phyloP scores from a whole-genome alignment of 2,329 filamentous ascomycete genomes.

The Metarhizium rileyi region DNA sequence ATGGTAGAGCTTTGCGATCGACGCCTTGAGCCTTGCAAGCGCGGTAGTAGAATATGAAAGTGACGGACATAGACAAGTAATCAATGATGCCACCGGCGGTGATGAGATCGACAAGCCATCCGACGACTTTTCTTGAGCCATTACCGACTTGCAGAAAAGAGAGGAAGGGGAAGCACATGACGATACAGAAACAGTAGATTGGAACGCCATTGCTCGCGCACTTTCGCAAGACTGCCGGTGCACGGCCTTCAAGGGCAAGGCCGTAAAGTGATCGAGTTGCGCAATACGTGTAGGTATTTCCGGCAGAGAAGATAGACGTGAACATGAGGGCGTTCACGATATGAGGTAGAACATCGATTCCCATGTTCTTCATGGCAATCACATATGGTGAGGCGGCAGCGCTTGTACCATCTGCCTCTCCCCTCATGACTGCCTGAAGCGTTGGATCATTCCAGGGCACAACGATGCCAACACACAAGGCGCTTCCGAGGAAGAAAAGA shows the following conservation, averaged over 20 bases:
- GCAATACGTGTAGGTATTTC: slow-evolving; percentile 43
- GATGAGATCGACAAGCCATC: slow-evolving; percentile 46
- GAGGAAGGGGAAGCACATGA: slow-evolving; percentile 43
- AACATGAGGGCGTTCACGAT: slow-evolving; percentile 45
- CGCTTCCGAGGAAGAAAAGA: slow-evolving; percentile 61
- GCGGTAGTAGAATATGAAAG: slow-evolving; percentile 38
- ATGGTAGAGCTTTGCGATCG: slow-evolving; percentile 44
- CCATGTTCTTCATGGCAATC: slow-evolving; percentile 49
- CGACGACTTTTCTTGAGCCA: slow-evolving; percentile 38
- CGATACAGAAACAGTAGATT: slow-evolving; percentile 44
- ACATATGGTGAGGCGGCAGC: slow-evolving; percentile 53
- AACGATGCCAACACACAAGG: slow-evolving; percentile 55
- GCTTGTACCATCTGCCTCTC: slow-evolving; percentile 20
- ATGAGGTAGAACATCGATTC: slow-evolving; percentile 42
- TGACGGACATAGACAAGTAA: slow-evolving; percentile 44
- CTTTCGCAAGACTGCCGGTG: slow-evolving; percentile 42
- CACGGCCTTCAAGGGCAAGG: slow-evolving; percentile 39
- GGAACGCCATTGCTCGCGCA: slow-evolving; percentile 52
- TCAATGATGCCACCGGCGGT: slow-evolving; percentile 51
- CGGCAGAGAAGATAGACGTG: slow-evolving; percentile 35
- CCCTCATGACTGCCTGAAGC: slow-evolving; percentile 39
- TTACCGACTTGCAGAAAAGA: slow-evolving; percentile 42
- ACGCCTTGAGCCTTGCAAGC: slow-evolving; percentile 43
- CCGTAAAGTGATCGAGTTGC: slow-evolving; percentile 40
- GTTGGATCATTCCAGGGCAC: slow-evolving; percentile 54